Evolutionary conservation across 805 yeast species (phyloP), one percentile per base, ranked within the genome.

Genomic region (Alloascoidea africana): DNA sequence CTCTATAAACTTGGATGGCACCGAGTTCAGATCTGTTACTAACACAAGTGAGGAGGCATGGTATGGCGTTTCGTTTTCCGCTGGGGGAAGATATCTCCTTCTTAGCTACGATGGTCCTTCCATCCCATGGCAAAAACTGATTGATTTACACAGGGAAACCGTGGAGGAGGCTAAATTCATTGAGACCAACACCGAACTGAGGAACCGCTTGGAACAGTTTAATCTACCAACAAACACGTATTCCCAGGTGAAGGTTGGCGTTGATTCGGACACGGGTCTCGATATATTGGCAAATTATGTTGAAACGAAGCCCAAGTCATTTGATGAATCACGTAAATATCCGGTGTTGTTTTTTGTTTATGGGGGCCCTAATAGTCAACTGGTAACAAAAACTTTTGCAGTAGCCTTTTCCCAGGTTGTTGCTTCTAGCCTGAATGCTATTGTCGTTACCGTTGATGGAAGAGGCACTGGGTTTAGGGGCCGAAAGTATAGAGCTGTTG

Each of bases 381-480:
- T 71, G 38, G 96, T 89, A 4, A 61, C 66, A 33, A 73, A 80
- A 43, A 52, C 60, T 8, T 86, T 74, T 49, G 52, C 68, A 0
- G 59, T 80, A 19, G 65, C 69, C 5, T 87, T 85, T 56, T 79
- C 87, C 42, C 70, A 80, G 17, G 76, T 82, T 6, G 70, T 81
- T 32, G 78, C 95, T 0, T 71, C 95, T 1, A 77, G 76, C 46
- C 63, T 82, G 44, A 68, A 79, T 48, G 84, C 93, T 2, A 70
- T 91, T 36, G 95, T 91, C 5, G 94, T 91, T 1, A 82, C 94
- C 1, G 94, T 91, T 3, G 98, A 91, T 57, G 97, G 97, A 0
- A 71, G 98, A 47, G 98, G 98, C 18, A 91, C 98, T 1, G 98
- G 96, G 0, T 83, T 66, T 56, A 83, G 76, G 58, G 95, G 95